These are phyloP conservation scores for Fusarium buharicum DNA, from an alignment of 2,329 filamentous ascomycete species.

Conservation along the genomic window DNA sequence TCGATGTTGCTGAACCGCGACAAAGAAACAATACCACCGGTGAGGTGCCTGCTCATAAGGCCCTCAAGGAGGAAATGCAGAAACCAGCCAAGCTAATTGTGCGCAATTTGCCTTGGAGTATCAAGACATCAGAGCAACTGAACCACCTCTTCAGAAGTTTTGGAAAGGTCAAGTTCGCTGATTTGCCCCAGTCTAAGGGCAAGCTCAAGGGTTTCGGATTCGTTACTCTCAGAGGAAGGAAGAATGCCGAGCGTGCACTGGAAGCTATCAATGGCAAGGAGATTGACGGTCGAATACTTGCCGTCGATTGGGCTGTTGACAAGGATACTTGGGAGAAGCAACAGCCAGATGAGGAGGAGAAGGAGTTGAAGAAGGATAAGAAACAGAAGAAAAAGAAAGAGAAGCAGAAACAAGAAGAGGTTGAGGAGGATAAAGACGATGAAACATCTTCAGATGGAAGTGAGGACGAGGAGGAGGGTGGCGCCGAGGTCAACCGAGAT, in stretches of 20 bases:
- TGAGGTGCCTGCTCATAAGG: constrained; percentile 57
- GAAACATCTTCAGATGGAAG: constrained; percentile 38
- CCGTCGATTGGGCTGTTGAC: constrained; percentile 97
- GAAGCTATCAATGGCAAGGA: constrained; percentile 87
- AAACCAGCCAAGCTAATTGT: constrained; percentile 83
- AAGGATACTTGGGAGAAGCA: constrained; percentile 84
- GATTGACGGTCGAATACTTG: constrained; percentile 86
- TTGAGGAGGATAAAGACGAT: constrained; percentile 52
- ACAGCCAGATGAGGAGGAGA: constrained; percentile 54
- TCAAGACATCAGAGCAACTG: constrained; percentile 87
- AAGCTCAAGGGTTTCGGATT: constrained; percentile 92
- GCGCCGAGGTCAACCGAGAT: constrained; percentile 52
- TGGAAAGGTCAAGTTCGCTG: constrained; percentile 89
- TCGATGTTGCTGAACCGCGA: constrained; percentile 89
- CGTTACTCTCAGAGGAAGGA: constrained; percentile 84
- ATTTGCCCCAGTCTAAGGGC: constrained; percentile 80
- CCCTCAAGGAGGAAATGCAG: constrained; percentile 67
- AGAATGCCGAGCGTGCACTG: constrained; percentile 91
- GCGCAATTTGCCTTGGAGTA: constrained; percentile 94
- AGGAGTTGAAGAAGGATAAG: constrained; percentile 51
- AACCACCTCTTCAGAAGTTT: constrained; percentile 83
- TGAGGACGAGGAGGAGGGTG: constrained; percentile 47
- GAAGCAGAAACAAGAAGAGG: constrained; percentile 55
- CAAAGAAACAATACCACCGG: constrained; percentile 70
- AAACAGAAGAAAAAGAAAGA: constrained; percentile 53